Percentiles rank a stretch among this genome's conserved stretches.
Evolutionary conservation across 768 basidiomycete genomes (phyloP).

Genomic region (Suillus decipiens): DNA sequence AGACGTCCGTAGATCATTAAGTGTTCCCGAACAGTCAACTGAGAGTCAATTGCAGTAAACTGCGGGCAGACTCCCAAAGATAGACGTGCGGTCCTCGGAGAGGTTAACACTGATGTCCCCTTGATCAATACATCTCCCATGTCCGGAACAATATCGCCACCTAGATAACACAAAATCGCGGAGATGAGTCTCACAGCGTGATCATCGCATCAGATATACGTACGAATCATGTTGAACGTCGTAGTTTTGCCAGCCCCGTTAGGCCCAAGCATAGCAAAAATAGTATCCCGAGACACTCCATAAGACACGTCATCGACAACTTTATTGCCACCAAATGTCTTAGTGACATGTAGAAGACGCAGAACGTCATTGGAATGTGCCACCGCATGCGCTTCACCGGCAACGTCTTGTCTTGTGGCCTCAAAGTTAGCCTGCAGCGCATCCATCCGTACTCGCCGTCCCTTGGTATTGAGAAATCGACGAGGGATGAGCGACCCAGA

Average conservation of each 20-base stretch:
- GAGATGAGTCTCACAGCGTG: background rate
- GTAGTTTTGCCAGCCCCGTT: slow-evolving; percentile 88
- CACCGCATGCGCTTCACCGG: slow-evolving; percentile 51
- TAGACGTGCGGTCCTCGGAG: slow-evolving; percentile 63
- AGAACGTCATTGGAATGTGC: slow-evolving; percentile 38
- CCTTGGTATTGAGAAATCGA: slow-evolving; percentile 28
- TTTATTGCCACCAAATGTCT: slow-evolving; percentile 53
- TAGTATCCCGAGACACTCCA: slow-evolving; percentile 59
- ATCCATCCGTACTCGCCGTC: slow-evolving; percentile 17
- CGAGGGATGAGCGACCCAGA: slow-evolving; percentile 60
- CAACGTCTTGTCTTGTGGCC: slow-evolving; percentile 50
- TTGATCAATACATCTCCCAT: slow-evolving; percentile 69
- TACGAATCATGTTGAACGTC: slow-evolving; percentile 78
- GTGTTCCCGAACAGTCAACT: slow-evolving; percentile 79
- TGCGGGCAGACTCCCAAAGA: slow-evolving; percentile 83
- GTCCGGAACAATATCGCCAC: slow-evolving; percentile 69
- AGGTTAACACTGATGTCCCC: slow-evolving; percentile 62
- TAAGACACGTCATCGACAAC: slow-evolving; percentile 78
- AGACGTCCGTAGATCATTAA: slow-evolving; percentile 69
- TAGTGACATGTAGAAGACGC: slow-evolving; percentile 63
- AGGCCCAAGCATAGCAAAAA: slow-evolving; percentile 76
- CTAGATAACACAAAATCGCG: slow-evolving; percentile 33
- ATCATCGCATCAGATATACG: slow-evolving; percentile 25
- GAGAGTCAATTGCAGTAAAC: slow-evolving; percentile 79
- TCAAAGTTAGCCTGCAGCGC: slow-evolving; percentile 18